Evolutionary conservation across 495 filamentous ascomycete genomes (phyloP).

Genomic region (Penicillium paradoxum): DNA sequence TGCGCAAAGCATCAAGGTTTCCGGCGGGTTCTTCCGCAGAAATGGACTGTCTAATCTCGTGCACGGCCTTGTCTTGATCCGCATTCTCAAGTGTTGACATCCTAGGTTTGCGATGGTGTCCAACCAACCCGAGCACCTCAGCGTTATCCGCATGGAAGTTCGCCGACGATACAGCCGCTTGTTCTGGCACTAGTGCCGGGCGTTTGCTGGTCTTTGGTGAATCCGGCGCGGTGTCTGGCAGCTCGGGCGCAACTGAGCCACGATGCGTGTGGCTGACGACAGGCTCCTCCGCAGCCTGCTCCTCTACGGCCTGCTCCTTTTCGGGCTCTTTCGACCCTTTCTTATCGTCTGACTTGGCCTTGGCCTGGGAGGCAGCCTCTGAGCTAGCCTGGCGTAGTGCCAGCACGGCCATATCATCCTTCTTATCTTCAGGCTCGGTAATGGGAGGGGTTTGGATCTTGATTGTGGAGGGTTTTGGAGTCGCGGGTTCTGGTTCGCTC

Average conservation of each 20-base stretch:
- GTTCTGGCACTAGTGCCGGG: slow-evolving; percentile 36
- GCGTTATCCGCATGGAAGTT: slow-evolving; percentile 43
- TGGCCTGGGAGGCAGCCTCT: slow-evolving; percentile 64
- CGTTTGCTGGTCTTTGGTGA: slow-evolving; percentile 27
- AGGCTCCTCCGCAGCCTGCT: slow-evolving; percentile 4
- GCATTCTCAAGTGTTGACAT: slow-evolving; percentile 33
- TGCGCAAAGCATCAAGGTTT: slow-evolving; percentile 21
- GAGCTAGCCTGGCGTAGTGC: slow-evolving; percentile 61
- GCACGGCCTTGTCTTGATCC: slow-evolving; percentile 35
- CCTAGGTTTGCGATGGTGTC: slow-evolving; percentile 42
- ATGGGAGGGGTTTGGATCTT: slow-evolving; percentile 42
- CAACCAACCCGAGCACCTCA: slow-evolving; percentile 35
- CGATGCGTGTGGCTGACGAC: slow-evolving; percentile 10
- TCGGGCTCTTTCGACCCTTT: slow-evolving; percentile 13
- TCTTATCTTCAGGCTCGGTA: slow-evolving; percentile 27
- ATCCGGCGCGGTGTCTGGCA: slow-evolving; percentile 28
- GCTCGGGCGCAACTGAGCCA: slow-evolving; percentile 31
- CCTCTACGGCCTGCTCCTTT: slow-evolving; percentile 7
- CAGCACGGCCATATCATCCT: slow-evolving; percentile 40
- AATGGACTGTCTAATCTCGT: slow-evolving; percentile 38
- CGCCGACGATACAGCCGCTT: slow-evolving; percentile 40
- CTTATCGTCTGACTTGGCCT: slow-evolving; percentile 26
- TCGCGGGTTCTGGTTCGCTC: slow-evolving; percentile 26
- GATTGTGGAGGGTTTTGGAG: slow-evolving; percentile 37
- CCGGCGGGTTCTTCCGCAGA: slow-evolving; percentile 20